phyloP scores from a whole-genome alignment of 1,284 basidiomycete genomes.

The Stereum hirsutum region DNA sequence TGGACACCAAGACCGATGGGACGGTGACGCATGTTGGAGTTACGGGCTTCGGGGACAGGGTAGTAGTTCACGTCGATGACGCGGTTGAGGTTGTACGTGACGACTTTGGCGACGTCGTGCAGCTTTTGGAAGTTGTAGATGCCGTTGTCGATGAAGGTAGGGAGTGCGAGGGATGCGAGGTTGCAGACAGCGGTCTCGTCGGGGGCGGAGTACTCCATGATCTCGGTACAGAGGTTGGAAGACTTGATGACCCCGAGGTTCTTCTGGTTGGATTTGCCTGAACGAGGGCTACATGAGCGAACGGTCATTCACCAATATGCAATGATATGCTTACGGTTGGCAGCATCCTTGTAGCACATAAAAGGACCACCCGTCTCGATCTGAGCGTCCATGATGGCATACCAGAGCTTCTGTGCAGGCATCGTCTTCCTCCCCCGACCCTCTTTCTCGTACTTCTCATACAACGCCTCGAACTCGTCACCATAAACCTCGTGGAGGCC shows the following conservation, averaged over 20 bases:
- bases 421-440: slow-evolving; percentile 84
- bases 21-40: slow-evolving; percentile 95
- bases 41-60: slow-evolving; percentile 84
- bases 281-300: too few species aligned
- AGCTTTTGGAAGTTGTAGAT: slow-evolving; percentile 91
- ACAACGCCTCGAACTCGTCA: slow-evolving; percentile 87
- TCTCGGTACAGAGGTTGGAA: slow-evolving; percentile 98
- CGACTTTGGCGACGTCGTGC: slow-evolving; percentile 90
- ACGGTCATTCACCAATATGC: background rate
- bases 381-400: slow-evolving; percentile 93
- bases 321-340: slow-evolving; percentile 51
- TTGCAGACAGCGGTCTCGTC: slow-evolving; percentile 99
- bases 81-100: slow-evolving; percentile 89
- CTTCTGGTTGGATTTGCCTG: slow-evolving; percentile 96
- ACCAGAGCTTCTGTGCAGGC: slow-evolving; percentile 98
- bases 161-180: slow-evolving; percentile 94
- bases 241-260: slow-evolving; percentile 99
- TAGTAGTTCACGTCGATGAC: slow-evolving; percentile 96
- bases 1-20: slow-evolving; percentile 98
- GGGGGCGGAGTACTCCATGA: slow-evolving; percentile 96
- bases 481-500: slow-evolving; percentile 87
- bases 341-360: slow-evolving; percentile 95
- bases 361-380: slow-evolving; percentile 98
- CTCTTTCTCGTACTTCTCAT: slow-evolving; percentile 86
- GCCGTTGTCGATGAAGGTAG: slow-evolving; percentile 72